Percentiles rank a stretch among this genome's conserved stretches.
Evolutionary conservation across 192 early-diverging fungal genomes (phyloP).

Genomic region (Kickxella alabastrina): DNA sequence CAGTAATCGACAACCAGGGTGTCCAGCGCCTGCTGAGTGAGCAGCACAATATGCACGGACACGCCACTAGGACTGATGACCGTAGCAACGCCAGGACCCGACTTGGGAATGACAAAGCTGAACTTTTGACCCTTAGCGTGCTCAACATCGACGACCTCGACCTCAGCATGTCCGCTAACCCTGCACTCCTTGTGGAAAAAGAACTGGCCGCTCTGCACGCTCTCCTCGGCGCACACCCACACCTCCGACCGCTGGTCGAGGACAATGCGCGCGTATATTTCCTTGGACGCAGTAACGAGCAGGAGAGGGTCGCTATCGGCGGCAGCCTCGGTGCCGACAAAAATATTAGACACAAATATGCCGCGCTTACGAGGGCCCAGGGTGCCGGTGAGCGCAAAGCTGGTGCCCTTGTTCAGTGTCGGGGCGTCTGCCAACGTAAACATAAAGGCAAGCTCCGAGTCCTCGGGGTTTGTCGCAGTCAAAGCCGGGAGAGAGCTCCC

Average conservation of each 20-base stretch:
- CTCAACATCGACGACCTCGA: constrained; percentile 39
- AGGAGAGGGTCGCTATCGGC: constrained; percentile 1
- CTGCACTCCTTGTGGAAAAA: constrained; percentile 35
- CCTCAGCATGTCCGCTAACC: constrained; percentile 42
- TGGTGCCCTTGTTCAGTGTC: constrained; percentile 14
- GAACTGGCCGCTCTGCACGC: constrained; percentile 41
- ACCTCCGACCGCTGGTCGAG: constrained; percentile 20
- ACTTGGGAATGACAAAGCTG: constrained; percentile 46
- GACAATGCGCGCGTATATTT: constrained; percentile 38
- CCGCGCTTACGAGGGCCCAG: constrained; percentile 38
- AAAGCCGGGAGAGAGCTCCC: constrained; percentile 3
- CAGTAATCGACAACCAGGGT: constrained; percentile 30
- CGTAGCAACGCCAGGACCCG: constrained; percentile 20
- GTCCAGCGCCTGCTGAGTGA: constrained; percentile 25
- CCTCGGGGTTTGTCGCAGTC: neutral
- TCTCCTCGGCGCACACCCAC: constrained; percentile 47
- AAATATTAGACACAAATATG: constrained; percentile 45
- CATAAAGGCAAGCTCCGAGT: constrained; percentile 28
- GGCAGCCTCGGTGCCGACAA: constrained; percentile 5
- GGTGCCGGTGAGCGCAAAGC: constrained; percentile 47
- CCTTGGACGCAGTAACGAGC: constrained; percentile 39
- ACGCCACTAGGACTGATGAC: constrained; percentile 5
- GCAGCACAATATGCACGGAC: constrained; percentile 23
- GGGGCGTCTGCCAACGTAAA: constrained; percentile 44
- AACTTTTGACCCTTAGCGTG: constrained; percentile 38